Percentiles rank a stretch among this genome's conserved stretches.
Evolutionary conservation across 2,329 filamentous ascomycete genomes (phyloP).

Genomic region (Pseudopyrenochaeta lycopersici): DNA sequence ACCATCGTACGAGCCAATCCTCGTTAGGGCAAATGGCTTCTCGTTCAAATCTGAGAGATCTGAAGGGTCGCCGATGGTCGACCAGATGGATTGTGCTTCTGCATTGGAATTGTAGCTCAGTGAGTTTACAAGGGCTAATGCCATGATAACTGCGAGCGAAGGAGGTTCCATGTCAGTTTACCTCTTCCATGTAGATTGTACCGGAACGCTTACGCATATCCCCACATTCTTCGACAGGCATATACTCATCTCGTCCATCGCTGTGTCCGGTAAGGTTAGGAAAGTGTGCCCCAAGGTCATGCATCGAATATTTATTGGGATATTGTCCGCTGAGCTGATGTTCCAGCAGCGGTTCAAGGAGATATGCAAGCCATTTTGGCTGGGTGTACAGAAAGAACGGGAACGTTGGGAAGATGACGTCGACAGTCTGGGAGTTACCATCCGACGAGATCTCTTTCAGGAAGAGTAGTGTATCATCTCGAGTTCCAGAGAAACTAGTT

Average conservation of each 20-base stretch:
- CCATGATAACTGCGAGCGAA: conserved; percentile 70
- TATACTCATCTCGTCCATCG: conserved; percentile 75
- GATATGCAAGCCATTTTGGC: conserved; percentile 79
- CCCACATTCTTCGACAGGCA: conserved; percentile 81
- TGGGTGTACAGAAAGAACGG: conserved; percentile 89
- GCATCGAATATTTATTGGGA: conserved; percentile 82
- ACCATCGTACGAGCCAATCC: conserved; percentile 59
- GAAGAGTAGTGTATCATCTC: conserved; percentile 76
- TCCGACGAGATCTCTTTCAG: conserved; percentile 88
- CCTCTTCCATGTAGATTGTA: no score
- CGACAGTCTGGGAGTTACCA: conserved; percentile 85
- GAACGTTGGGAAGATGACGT: conserved; percentile 87
- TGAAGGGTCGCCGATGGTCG: conserved; percentile 51
- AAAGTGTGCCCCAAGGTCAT: conserved; percentile 76
- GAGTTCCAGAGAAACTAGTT: conserved; percentile 76
- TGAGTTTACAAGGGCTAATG: conserved; percentile 78
- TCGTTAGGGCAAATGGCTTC: conserved; percentile 59
- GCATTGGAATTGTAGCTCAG: conserved; percentile 69
- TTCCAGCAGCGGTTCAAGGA: conserved; percentile 81
- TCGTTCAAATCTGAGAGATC: conserved; percentile 33
- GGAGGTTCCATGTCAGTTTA: no score
- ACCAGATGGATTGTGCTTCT: conserved; percentile 67
- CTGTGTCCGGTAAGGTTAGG: conserved; percentile 80
- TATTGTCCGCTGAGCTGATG: conserved; percentile 85
- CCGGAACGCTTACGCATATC: conserved; percentile 64